Percentiles rank a stretch among this genome's conserved stretches.
These are phyloP conservation scores for Hyaloscypha hepaticicola DNA, from an alignment of 495 filamentous ascomycete genomes.

Conservation along the genomic window DNA sequence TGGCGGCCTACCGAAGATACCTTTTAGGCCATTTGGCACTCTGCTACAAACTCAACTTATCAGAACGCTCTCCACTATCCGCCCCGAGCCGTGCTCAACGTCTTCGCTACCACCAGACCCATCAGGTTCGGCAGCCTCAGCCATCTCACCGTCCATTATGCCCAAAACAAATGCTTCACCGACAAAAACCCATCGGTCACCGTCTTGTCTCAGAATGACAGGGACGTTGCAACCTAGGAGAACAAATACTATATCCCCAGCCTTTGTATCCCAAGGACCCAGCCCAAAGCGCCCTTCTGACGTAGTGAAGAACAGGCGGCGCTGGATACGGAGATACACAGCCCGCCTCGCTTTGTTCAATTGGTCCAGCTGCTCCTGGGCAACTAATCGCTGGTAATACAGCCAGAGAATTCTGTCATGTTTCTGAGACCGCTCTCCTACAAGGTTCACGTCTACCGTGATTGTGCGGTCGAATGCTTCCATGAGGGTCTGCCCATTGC, in stretches of 20 bases:
- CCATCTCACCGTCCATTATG: conserved; percentile 16
- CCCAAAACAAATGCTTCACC: conserved; percentile 22
- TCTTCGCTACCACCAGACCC: too few species aligned
- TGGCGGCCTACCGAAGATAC: too few species aligned
- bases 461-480: not conserved
- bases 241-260: conserved; percentile 22
- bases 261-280: conserved; percentile 10
- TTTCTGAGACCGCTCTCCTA: not conserved
- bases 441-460: not conserved
- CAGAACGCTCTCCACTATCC: too few species aligned
- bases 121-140: too few species aligned
- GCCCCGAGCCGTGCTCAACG: too few species aligned
- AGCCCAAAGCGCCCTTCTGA: conserved; percentile 16
- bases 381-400: not conserved
- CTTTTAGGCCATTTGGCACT: too few species aligned
- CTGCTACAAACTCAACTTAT: too few species aligned
- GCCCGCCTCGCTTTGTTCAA: not conserved
- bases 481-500: not conserved
- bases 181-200: conserved; percentile 15
- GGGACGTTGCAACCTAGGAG: conserved; percentile 28
- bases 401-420: not conserved
- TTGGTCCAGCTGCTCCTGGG: not conserved
- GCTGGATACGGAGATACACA: not conserved
- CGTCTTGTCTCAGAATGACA: conserved; percentile 22
- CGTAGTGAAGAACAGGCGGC: conserved; percentile 17